Conservation (phyloP, 495 filamentous ascomycete species). For the Neurospora sp. region DNA sequence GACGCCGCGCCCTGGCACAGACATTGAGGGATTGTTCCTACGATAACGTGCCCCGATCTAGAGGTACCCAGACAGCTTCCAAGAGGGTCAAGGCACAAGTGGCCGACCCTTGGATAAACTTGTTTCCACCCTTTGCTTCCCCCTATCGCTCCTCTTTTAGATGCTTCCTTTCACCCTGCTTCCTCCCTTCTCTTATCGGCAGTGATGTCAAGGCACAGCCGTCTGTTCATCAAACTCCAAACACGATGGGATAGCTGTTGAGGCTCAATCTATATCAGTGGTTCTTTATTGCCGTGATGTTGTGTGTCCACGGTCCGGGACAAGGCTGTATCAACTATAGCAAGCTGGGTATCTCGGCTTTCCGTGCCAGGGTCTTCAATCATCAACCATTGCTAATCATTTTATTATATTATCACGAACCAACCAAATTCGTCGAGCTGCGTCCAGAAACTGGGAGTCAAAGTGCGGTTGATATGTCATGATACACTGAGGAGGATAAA, state of each 20-base stretch:
- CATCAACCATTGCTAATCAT: not conserved
- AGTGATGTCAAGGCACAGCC: conserved; percentile 2
- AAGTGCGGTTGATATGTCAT: not conserved
- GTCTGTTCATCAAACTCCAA: not conserved
- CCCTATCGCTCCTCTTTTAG: not conserved
- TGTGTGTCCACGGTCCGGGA: not conserved
- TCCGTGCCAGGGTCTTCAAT: not conserved
- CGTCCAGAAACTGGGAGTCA: not conserved
- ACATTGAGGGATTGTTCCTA: not conserved
- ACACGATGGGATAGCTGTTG: not conserved
- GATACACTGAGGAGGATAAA: not conserved
- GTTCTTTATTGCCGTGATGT: not conserved
- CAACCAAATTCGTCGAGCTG: not conserved
- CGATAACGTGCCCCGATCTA: not conserved
- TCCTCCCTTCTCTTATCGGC: not conserved
- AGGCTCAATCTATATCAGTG: conserved; percentile 10
- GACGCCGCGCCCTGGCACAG: not conserved
- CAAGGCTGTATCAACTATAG: not conserved
- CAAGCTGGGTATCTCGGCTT: not conserved
- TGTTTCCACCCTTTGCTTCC: not conserved
- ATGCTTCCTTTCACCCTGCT: not conserved
- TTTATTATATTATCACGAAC: not conserved
- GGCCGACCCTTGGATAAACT: conserved; percentile 11
- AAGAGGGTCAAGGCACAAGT: conserved; percentile 14
- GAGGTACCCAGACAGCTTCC: not conserved